phyloP scores from a whole-genome alignment of 164 flowering plant species.

The Warburgia ugandensis region DNA sequence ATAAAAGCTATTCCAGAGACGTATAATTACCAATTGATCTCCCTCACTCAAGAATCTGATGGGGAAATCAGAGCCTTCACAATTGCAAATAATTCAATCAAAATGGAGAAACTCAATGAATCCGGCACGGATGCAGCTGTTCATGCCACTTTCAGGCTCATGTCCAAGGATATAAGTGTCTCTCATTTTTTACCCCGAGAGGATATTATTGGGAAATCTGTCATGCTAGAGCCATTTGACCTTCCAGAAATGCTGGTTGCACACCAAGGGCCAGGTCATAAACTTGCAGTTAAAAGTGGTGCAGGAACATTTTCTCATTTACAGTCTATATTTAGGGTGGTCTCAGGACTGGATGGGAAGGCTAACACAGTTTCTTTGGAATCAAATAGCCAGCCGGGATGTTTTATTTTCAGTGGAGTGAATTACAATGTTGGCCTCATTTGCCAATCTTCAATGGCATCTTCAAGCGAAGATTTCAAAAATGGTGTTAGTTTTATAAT shows the following conservation, averaged over 20 bases:
- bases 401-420: slow-evolving; percentile 24
- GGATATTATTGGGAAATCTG: slow-evolving; percentile 24
- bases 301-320: background rate
- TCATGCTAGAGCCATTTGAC: slow-evolving; percentile 27
- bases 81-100: slow-evolving; percentile 32
- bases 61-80: slow-evolving; percentile 26
- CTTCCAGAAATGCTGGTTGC: slow-evolving; percentile 22
- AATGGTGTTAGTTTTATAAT: slow-evolving; percentile 50
- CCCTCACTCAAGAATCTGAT: slow-evolving; percentile 42
- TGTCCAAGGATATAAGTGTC: slow-evolving; percentile 20
- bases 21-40: slow-evolving; percentile 47
- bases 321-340: slow-evolving; percentile 34
- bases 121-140: slow-evolving; percentile 46
- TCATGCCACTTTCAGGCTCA: slow-evolving; percentile 67
- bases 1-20: slow-evolving; percentile 50
- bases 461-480: slow-evolving; percentile 20
- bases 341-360: slow-evolving; percentile 48
- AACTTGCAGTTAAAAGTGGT: slow-evolving; percentile 9
- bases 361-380: slow-evolving; percentile 35
- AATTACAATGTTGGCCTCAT: slow-evolving; percentile 26
- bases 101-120: slow-evolving; percentile 40
- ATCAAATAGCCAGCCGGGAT: slow-evolving; percentile 16
- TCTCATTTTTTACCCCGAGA: slow-evolving; percentile 4
- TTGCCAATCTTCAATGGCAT: slow-evolving; percentile 21
- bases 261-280: slow-evolving; percentile 11